Percentiles rank a stretch among this genome's conserved stretches.
These are phyloP conservation scores for Pseudophaeomoniella oleicola DNA, from an alignment of 2,329 filamentous ascomycete genomes.

Conservation along the genomic window DNA sequence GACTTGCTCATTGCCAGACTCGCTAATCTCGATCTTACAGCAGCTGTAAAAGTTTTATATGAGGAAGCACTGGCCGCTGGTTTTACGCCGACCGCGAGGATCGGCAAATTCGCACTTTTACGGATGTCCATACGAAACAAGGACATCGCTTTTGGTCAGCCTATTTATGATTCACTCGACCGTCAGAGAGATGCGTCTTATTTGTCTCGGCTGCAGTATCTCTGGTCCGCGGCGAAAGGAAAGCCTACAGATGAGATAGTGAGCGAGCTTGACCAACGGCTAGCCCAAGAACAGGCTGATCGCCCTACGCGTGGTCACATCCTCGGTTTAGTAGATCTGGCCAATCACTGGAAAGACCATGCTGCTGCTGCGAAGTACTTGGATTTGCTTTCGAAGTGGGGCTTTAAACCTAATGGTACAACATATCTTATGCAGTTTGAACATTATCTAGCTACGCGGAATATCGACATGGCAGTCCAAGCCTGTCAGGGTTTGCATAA, in stretches of 20 bases:
- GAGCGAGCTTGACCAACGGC: conserved; percentile 53
- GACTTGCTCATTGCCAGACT: neutral
- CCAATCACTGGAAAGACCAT: conserved; percentile 54
- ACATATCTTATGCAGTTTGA: neutral
- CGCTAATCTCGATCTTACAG: neutral
- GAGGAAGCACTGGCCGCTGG: conserved; percentile 33
- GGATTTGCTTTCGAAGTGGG: conserved; percentile 48
- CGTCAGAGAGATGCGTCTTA: conserved; percentile 8
- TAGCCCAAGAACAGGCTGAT: conserved; percentile 35
- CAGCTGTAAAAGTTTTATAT: conserved; percentile 36
- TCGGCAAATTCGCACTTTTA: conserved; percentile 41
- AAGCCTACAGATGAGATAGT: conserved; percentile 58
- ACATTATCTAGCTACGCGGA: neutral
- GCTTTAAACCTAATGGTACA: conserved; percentile 15
- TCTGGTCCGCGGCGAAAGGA: conserved; percentile 60
- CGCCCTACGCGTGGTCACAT: conserved; percentile 56
- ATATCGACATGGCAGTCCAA: neutral
- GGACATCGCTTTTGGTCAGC: conserved; percentile 47
- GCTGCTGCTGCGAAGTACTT: conserved; percentile 63
- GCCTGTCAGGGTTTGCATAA: neutral
- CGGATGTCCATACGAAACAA: conserved; percentile 46
- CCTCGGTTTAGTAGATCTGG: conserved; percentile 60
- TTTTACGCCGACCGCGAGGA: conserved; percentile 23
- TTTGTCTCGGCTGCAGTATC: conserved; percentile 22
- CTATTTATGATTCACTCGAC: conserved; percentile 32